Percentiles rank a stretch among this genome's conserved stretches.
Evolutionary conservation across 2,329 filamentous ascomycete genomes (phyloP).

Genomic region (Phialophora verrucosa): DNA sequence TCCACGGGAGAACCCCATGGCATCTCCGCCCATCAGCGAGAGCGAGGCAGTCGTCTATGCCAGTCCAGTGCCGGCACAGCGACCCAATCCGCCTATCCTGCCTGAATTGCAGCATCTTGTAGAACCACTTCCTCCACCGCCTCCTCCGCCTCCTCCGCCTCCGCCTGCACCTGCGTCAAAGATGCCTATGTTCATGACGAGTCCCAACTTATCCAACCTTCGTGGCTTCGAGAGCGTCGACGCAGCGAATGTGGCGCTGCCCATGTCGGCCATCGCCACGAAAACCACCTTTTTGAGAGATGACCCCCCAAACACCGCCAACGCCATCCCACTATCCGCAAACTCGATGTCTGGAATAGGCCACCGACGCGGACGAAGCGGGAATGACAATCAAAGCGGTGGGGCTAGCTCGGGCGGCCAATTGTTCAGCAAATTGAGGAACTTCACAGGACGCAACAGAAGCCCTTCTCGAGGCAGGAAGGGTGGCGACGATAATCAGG

Average conservation of each 20-base stretch:
- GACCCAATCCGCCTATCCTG: conserved; percentile 55
- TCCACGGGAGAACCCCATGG: conserved; percentile 25
- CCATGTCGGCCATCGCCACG: conserved; percentile 45
- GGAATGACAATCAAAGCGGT: conserved; percentile 55
- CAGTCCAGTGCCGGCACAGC: conserved; percentile 22
- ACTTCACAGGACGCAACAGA: conserved; percentile 64
- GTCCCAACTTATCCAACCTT: conserved; percentile 42
- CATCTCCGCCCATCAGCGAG: conserved; percentile 16
- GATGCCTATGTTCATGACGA: conserved; percentile 23
- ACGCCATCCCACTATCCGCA: conserved; percentile 42
- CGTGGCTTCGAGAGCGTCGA: conserved; percentile 44
- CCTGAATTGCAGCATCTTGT: conserved; percentile 67
- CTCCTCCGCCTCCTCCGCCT: conserved; percentile 45
- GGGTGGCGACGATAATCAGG: conserved; percentile 33
- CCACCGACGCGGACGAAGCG: conserved; percentile 60
- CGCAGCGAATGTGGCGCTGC: conserved; percentile 33
- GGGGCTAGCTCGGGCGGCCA: conserved; percentile 41
- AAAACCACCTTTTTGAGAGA: conserved; percentile 34
- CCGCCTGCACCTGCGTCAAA: conserved; percentile 29
- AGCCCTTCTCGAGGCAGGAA: conserved; percentile 60
- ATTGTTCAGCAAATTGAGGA: conserved; percentile 60
- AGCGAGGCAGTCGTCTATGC: conserved; percentile 3
- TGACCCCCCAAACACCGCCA: conserved; percentile 40
- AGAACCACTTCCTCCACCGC: conserved; percentile 52
- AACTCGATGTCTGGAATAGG: conserved; percentile 28